Conservation (phyloP, 2,329 filamentous ascomycete genomes). For the Macroventuria anomochaeta region DNA sequence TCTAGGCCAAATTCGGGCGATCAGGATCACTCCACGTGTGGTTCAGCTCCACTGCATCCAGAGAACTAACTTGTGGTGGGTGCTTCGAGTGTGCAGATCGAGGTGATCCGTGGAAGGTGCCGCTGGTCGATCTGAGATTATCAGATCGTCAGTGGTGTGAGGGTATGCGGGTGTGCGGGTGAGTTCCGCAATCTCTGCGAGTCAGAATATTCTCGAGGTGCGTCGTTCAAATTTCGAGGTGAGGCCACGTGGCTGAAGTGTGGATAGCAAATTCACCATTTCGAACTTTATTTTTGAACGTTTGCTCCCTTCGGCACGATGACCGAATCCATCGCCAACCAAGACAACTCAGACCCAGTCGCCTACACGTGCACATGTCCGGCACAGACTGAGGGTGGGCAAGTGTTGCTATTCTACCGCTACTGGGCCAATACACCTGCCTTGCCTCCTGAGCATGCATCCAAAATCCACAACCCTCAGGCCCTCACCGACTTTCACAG, state of each 20-base stretch:
- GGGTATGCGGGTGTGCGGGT: neutral
- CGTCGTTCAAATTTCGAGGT: too few species aligned
- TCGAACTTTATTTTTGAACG: neutral
- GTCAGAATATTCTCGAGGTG: too few species aligned
- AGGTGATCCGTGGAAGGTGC: constrained; percentile 5
- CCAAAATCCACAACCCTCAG: constrained; percentile 11
- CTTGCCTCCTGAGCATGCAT: constrained; percentile 13
- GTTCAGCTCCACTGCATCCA: neutral
- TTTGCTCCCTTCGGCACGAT: constrained; percentile 1
- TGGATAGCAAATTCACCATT: neutral
- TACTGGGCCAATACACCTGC: constrained; percentile 28
- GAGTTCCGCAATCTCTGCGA: neutral
- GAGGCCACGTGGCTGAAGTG: constrained; percentile 4
- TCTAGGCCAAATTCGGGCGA: constrained; percentile 1
- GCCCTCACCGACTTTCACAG: constrained; percentile 24
- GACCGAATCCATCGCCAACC: neutral
- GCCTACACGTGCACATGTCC: constrained; percentile 28
- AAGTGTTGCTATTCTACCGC: constrained; percentile 32
- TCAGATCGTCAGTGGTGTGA: neutral
- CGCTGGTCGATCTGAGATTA: neutral
- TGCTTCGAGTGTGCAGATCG: constrained; percentile 10
- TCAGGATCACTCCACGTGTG: neutral
- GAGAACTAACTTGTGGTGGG: constrained; percentile 10
- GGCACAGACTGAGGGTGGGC: constrained; percentile 18
- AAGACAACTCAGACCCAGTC: constrained; percentile 25